phyloP scores from a whole-genome alignment of 352 stramenopile genomes.

The Phytophthora meadii region DNA sequence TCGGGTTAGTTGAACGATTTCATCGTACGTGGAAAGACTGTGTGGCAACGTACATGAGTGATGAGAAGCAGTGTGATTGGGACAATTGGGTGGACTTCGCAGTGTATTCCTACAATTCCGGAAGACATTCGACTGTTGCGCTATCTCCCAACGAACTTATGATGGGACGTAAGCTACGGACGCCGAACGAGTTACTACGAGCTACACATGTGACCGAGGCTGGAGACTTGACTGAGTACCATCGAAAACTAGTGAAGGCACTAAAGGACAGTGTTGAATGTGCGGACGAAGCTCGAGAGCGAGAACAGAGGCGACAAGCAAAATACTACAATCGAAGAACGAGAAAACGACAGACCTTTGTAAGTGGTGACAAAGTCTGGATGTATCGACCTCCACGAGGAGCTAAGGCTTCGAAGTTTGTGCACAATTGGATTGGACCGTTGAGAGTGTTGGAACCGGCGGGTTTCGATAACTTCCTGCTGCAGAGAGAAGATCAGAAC shows the following conservation, averaged over 20 bases:
- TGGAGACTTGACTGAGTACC: too few relatives aligned
- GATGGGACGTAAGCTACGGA: not conserved
- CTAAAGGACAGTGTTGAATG: too few relatives aligned
- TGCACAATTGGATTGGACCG: constrained; percentile 7
- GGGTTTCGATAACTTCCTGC: constrained; percentile 1
- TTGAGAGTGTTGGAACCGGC: not conserved
- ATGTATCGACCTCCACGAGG: not conserved
- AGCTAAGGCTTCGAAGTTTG: not conserved
- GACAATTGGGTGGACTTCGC: constrained; percentile 8
- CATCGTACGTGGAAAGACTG: not conserved
- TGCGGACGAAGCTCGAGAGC: too few relatives aligned
- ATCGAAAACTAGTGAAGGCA: too few relatives aligned
- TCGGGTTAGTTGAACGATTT: not conserved
- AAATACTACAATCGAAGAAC: too few relatives aligned
- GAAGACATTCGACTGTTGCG: not conserved
- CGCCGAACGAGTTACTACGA: too few relatives aligned
- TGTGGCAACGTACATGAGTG: not conserved
- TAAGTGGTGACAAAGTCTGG: too few relatives aligned
- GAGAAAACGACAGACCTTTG: too few relatives aligned
- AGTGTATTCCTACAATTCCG: constrained; percentile 5
- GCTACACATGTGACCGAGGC: too few relatives aligned
- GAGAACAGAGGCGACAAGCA: too few relatives aligned
- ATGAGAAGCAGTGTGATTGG: not conserved
- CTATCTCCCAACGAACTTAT: not conserved
- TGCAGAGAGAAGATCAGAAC: constrained; percentile 2